phyloP scores from a whole-genome alignment of 441 rosid species.

The Aleurites moluccanus region DNA sequence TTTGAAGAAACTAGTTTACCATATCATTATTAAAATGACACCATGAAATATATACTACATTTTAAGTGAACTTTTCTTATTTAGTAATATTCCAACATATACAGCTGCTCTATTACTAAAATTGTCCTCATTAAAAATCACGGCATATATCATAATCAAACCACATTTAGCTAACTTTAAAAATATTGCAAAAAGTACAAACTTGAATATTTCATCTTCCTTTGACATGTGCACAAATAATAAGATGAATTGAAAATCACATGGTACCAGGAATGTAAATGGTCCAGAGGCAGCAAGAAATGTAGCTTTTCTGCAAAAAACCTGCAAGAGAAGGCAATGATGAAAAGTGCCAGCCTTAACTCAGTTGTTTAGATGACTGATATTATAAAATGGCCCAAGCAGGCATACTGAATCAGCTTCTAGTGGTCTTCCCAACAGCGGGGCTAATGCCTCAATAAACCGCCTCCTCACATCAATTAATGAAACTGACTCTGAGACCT shows the following conservation, averaged over 20 bases:
- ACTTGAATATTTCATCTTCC: conserved; percentile 9
- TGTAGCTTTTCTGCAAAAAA: conserved; percentile 73
- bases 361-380: conserved; percentile 9
- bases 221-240: neutral
- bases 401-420: conserved; percentile 86
- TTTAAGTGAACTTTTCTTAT: neutral
- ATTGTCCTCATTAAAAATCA: neutral
- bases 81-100: neutral
- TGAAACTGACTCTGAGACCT: conserved; percentile 80
- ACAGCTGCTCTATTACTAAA: neutral
- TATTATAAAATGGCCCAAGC: conserved; percentile 17
- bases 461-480: conserved; percentile 62
- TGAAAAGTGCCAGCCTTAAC: conserved; percentile 16
- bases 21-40: neutral
- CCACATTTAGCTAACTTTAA: neutral
- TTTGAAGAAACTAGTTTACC: no score
- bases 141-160: neutral
- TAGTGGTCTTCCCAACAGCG: conserved; percentile 75
- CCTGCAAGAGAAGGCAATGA: conserved; percentile 45
- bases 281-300: conserved; percentile 71
- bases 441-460: conserved; percentile 72
- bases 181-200: neutral
- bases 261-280: conserved; percentile 71
- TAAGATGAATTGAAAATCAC: conserved; percentile 3
- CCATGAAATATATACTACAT: neutral